These are phyloP conservation scores for Ophiostoma ulmi DNA, from an alignment of 2,329 filamentous ascomycete genomes.

Conservation along the genomic window DNA sequence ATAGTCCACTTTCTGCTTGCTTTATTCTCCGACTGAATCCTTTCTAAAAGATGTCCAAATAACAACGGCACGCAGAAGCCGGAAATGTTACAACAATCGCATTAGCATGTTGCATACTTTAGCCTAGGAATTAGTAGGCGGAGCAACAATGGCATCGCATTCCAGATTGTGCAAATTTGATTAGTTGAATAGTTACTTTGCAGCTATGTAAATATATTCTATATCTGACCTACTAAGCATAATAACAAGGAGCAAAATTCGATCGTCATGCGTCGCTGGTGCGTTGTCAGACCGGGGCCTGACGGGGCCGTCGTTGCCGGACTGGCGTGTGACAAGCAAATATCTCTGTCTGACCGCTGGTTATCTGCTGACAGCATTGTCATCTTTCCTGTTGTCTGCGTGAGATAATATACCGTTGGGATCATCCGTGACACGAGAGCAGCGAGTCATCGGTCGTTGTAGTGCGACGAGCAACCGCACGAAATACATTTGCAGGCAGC, in stretches of 20 bases:
- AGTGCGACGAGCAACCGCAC: background rate
- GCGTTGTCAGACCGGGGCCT: slow-evolving; percentile 1
- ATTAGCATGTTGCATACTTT: background rate
- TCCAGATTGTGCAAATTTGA: background rate
- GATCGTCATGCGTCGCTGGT: slow-evolving; percentile 10
- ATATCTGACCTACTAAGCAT: background rate
- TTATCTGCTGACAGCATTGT: background rate
- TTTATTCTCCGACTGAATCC: background rate
- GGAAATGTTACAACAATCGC: background rate
- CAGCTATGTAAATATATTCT: background rate
- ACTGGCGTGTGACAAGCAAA: background rate
- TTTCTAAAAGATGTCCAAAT: background rate
- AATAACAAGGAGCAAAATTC: background rate
- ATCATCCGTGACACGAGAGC: background rate
- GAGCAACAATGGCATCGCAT: background rate
- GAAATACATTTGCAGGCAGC: background rate
- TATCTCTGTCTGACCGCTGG: slow-evolving; percentile 11
- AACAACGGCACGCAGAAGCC: background rate
- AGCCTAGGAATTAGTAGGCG: background rate
- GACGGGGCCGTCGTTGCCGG: slow-evolving; percentile 1
- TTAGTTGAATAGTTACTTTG: background rate
- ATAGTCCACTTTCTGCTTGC: background rate
- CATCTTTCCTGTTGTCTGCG: background rate
- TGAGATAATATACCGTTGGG: background rate
- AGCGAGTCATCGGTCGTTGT: background rate